Evolutionary conservation across 306 rosid species (phyloP), one percentile per base, ranked within the genome.

Genomic region (apple (Malus domestica)): DNA sequence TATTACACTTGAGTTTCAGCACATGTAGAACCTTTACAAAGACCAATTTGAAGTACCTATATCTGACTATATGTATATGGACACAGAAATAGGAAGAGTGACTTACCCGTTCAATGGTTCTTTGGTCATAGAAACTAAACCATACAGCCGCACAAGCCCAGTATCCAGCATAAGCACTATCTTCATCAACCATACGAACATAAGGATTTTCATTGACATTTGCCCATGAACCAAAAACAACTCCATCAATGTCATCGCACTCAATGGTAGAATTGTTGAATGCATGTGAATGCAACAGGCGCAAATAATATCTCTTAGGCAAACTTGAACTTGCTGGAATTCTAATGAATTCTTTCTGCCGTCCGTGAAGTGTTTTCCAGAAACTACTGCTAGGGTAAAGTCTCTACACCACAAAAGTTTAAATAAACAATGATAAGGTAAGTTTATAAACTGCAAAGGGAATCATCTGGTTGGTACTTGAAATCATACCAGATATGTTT

Each of bases 141-240:
- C 98, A 94, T 79, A 89, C 85, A 66, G 95, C 93, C 64, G 97
- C 97, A 15, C 92, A 93, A 57, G 96, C 94, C 96, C 97, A 94
- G 81, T 94, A 94, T 82, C 96, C 97, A 82, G 74, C 82, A 71
- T 80, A 86, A 70, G 82, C 89, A 81, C 81, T 86, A 64, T 80
- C 87, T 40, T 86, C 88, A 27, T 90, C 90, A 77, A 71, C 87
- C 71, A 80, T 84, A 73, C 74, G 52, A 72, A 75, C 80, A 69
- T 90, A 77, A 76, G 89, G 81, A 82, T 78, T 85, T 74, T 84
- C 90, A 82, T 77, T 75, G 72, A 81, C 82, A 80, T 86, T 69
- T 69, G 86, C 79, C 98, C 98, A 94, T 2, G 96, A 84, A 59
- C 92, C 97, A 62, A 72, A 81, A 74, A 94, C 97, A 81, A 89